phyloP scores from a whole-genome alignment of 2,329 filamentous ascomycete genomes.

The Sporothrix brunneoviolacea region DNA sequence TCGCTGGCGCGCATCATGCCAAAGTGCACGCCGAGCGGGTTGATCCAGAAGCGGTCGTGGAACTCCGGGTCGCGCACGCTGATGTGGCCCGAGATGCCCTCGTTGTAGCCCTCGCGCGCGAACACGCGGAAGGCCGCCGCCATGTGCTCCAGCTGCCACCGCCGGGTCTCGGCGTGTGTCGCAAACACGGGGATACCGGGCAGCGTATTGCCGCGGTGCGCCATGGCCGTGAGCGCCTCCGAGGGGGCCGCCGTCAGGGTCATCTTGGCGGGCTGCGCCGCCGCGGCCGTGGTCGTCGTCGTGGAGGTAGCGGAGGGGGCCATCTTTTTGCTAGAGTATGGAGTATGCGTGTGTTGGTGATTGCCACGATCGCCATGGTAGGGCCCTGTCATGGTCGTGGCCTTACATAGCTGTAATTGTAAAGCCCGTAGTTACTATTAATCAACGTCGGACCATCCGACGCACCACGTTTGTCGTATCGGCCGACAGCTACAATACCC shows the following conservation, averaged over 20 bases:
- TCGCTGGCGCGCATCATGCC: conserved; percentile 49
- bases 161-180: conserved; percentile 11
- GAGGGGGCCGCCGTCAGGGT: not conserved
- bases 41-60: conserved; percentile 53
- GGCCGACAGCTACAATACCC: not conserved
- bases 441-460: too few relatives aligned
- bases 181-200: conserved; percentile 14
- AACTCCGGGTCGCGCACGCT: conserved; percentile 52
- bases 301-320: too few relatives aligned
- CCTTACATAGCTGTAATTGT: too few relatives aligned
- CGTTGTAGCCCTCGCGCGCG: conserved; percentile 51
- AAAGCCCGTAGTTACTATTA: too few relatives aligned
- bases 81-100: conserved; percentile 58
- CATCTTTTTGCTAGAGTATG: too few relatives aligned
- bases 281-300: not conserved
- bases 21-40: conserved; percentile 53
- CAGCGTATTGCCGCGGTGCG: conserved; percentile 11
- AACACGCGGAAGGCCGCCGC: conserved; percentile 55
- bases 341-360: too few relatives aligned
- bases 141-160: conserved; percentile 37
- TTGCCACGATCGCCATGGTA: too few relatives aligned
- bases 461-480: too few relatives aligned
- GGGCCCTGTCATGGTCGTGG: too few relatives aligned
- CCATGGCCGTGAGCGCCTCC: conserved; percentile 15
- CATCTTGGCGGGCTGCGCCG: not conserved